These are phyloP conservation scores for Metschnikowia gruessii DNA, from an alignment of 805 yeast species.

Conservation along the genomic window DNA sequence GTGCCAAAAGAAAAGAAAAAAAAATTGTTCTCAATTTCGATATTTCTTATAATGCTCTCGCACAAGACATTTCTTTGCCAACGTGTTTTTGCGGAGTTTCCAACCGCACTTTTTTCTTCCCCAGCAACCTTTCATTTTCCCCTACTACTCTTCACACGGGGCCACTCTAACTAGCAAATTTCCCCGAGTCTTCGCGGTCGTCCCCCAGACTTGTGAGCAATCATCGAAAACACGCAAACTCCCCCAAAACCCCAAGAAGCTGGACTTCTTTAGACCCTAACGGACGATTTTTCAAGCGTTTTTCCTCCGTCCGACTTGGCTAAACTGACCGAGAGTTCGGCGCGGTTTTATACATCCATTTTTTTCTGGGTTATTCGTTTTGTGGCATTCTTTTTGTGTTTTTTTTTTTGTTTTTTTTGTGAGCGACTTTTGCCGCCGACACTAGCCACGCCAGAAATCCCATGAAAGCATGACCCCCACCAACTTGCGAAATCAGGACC, in stretches of 20 bases:
- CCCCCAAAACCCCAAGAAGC: neutral
- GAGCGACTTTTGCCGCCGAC: neutral
- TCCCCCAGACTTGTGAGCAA: neutral
- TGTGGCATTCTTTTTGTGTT: no score
- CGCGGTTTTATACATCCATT: no score
- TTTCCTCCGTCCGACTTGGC: neutral
- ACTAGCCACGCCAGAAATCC: no score
- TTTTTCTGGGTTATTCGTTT: no score
- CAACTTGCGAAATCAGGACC: conserved; percentile 16
- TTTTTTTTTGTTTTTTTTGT: no score
- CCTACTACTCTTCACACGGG: neutral
- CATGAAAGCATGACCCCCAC: conserved; percentile 1
- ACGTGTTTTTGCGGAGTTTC: conserved; percentile 2
- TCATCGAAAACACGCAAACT: neutral
- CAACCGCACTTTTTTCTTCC: neutral
- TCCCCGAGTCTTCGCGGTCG: neutral
- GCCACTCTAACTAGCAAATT: neutral
- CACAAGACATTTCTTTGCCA: neutral
- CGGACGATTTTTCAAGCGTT: neutral
- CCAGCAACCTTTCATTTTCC: neutral
- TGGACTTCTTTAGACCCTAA: conserved; percentile 1
- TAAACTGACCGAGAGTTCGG: no score
- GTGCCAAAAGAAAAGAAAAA: conserved; percentile 1
- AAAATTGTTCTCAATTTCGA: neutral
- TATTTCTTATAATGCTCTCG: conserved; percentile 1